phyloP scores from a whole-genome alignment of 2,329 filamentous ascomycete species.

The Monosporascus sp. region DNA sequence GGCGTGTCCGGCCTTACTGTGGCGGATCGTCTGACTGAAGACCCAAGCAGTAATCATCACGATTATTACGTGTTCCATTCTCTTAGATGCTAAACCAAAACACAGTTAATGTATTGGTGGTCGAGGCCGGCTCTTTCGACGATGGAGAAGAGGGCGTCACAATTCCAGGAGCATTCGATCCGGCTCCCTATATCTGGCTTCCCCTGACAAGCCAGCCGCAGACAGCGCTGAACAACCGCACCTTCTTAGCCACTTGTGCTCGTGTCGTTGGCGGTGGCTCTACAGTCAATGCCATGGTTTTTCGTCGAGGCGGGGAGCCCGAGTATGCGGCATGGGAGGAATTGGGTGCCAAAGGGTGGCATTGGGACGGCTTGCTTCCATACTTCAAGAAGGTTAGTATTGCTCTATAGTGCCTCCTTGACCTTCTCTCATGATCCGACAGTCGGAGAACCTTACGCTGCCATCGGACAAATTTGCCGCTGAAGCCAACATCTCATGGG shows the following conservation, averaged over 20 bases:
- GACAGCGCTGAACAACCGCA: constrained; percentile 19
- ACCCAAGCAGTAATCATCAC: neutral
- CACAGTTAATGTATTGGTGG: constrained; percentile 9
- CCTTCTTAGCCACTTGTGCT: constrained; percentile 14
- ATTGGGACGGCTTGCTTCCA: constrained; percentile 32
- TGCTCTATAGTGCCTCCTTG: neutral
- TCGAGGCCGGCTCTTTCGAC: constrained; percentile 13
- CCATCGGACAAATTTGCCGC: constrained; percentile 18
- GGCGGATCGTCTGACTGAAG: constrained; percentile 13
- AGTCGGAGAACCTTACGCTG: constrained; percentile 26
- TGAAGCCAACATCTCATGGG: constrained; percentile 24
- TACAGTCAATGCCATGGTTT: constrained; percentile 33
- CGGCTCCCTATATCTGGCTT: constrained; percentile 8
- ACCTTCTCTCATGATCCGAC: neutral
- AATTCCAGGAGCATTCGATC: constrained; percentile 7
- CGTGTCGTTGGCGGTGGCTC: constrained; percentile 31
- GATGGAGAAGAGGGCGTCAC: constrained; percentile 6
- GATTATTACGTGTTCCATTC: too few relatives aligned
- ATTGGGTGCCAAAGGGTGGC: constrained; percentile 28
- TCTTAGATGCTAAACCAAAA: neutral
- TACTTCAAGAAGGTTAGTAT: constrained; percentile 36
- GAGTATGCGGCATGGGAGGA: constrained; percentile 31
- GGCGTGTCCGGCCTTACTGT: constrained; percentile 13
- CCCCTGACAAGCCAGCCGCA: constrained; percentile 5
- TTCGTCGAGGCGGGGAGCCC: constrained; percentile 23